These are phyloP conservation scores for Medicago arabica DNA, from an alignment of 306 rosid genomes.

Conservation along the genomic window DNA sequence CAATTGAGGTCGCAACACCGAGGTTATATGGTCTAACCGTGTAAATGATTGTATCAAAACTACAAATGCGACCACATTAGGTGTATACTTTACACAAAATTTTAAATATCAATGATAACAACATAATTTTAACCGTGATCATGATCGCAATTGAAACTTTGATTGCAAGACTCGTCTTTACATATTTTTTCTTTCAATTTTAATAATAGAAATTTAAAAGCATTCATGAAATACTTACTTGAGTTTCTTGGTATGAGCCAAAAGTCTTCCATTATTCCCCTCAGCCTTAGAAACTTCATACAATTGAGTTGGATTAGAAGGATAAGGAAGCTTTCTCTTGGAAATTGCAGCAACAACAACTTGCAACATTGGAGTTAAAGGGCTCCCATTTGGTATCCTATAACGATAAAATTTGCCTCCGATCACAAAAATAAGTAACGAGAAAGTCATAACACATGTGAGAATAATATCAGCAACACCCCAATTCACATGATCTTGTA, in stretches of 20 bases:
- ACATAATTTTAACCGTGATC: no score
- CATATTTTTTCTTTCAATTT: no score
- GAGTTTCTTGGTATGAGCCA: conserved; percentile 81
- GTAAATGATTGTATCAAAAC: no score
- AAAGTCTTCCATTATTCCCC: conserved; percentile 49
- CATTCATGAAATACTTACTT: conserved; percentile 53
- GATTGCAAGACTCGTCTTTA: no score
- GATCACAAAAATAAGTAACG: conserved; percentile 63
- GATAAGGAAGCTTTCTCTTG: conserved; percentile 70
- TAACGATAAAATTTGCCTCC: conserved; percentile 74
- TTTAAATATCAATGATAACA: no score
- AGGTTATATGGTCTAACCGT: no score
- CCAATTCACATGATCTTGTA: conserved; percentile 84
- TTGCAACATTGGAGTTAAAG: conserved; percentile 84
- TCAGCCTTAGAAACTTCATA: conserved; percentile 60
- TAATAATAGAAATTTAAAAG: no score
- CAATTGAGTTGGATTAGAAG: conserved; percentile 58
- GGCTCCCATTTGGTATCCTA: conserved; percentile 73
- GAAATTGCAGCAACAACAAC: conserved; percentile 82
- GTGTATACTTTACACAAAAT: no score
- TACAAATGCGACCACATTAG: no score
- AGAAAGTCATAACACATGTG: conserved; percentile 69
- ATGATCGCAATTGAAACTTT: no score
- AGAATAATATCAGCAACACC: conserved; percentile 73
- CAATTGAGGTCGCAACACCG: no score